Evolutionary conservation across 352 stramenopile species (phyloP).

Genomic region (Phytophthora tubulina): DNA sequence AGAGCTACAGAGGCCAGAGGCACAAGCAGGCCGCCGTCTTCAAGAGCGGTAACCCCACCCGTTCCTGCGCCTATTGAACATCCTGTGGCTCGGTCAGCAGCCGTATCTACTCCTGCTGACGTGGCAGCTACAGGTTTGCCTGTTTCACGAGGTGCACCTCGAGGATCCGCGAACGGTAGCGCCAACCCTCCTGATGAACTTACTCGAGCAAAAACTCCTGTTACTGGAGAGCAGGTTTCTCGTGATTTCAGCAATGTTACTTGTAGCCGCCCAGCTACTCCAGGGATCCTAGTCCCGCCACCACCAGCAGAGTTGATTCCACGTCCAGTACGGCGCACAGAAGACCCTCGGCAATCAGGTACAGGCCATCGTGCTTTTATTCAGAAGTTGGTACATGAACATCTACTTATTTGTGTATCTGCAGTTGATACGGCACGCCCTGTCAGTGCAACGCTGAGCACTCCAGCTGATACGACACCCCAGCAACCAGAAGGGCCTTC

Average conservation of each 20-base stretch:
- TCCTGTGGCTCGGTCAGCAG: not conserved
- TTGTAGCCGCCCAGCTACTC: conserved; percentile 41
- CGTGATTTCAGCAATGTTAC: conserved; percentile 28
- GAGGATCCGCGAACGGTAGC: not conserved
- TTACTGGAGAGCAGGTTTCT: conserved; percentile 13
- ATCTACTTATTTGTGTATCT: conserved; percentile 18
- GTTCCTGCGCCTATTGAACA: conserved; percentile 2
- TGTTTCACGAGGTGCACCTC: conserved; percentile 3
- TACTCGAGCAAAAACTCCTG: conserved; percentile 7
- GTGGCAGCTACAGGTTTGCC: not conserved
- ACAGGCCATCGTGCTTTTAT: not conserved
- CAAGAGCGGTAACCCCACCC: conserved; percentile 22
- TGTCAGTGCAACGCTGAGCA: conserved; percentile 15
- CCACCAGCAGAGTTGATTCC: conserved; percentile 17
- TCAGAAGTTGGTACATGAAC: not conserved
- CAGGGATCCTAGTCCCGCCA: conserved; percentile 26
- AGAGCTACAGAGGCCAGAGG: conserved; percentile 19
- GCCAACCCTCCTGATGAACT: conserved; percentile 1
- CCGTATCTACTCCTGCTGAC: conserved; percentile 5
- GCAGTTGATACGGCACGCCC: conserved; percentile 19
- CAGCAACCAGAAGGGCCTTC: conserved; percentile 10
- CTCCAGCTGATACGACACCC: not conserved
- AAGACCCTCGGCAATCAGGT: conserved; percentile 37
- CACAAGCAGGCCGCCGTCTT: conserved; percentile 26
- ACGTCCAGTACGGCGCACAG: conserved; percentile 27